A percentile compares a stretch with the other conserved stretches of the same genome.
Conservation (phyloP, 129 eudicot genomes). For the Flaveria trinervia region DNA sequence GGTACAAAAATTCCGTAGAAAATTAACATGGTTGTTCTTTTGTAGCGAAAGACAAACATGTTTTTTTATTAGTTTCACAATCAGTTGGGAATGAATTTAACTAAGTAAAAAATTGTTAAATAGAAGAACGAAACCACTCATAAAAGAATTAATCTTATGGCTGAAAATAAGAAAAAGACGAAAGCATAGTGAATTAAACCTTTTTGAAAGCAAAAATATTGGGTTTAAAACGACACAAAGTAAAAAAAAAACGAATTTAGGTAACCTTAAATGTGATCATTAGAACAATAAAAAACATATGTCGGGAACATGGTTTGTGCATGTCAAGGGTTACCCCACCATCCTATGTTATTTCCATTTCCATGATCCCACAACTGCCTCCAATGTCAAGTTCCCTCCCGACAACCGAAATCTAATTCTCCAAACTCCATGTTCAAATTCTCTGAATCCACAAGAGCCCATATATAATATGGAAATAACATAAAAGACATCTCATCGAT, state of each 20-base stretch:
- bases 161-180: not conserved
- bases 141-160: too few species aligned
- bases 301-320: conserved; percentile 24
- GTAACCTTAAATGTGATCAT: conserved; percentile 22
- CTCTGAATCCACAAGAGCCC: conserved; percentile 8
- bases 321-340: conserved; percentile 34
- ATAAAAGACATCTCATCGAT: not conserved
- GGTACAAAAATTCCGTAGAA: too few species aligned
- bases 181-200: not conserved
- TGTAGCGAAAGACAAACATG: too few species aligned
- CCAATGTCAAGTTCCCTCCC: conserved; percentile 29
- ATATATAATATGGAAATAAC: not conserved
- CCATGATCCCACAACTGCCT: conserved; percentile 10
- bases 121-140: too few species aligned
- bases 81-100: too few species aligned
- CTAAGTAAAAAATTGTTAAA: too few species aligned
- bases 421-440: conserved; percentile 14
- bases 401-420: conserved; percentile 33
- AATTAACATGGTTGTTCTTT: too few species aligned
- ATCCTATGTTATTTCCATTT: conserved; percentile 27
- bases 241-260: not conserved
- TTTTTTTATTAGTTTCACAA: too few species aligned
- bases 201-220: not conserved
- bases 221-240: not conserved
- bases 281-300: conserved; percentile 27